phyloP scores from a whole-genome alignment of 1,284 basidiomycete genomes.

The Ganoderma meredithae region DNA sequence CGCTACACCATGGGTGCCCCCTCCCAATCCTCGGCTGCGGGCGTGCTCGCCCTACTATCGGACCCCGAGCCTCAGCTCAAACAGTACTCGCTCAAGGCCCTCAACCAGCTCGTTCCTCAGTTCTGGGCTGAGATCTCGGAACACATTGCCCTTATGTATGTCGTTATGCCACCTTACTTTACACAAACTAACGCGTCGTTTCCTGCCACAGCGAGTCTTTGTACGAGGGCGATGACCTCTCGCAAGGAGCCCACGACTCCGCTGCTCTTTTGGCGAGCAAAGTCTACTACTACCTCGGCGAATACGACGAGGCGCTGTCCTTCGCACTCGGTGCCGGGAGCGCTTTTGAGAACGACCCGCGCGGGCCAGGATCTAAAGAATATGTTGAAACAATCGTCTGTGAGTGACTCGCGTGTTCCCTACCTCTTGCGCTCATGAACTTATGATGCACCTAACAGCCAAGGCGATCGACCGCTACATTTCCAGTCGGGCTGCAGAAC shows the following conservation, averaged over 20 bases:
- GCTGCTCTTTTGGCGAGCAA: constrained; percentile 94
- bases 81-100: constrained; percentile 86
- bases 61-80: constrained; percentile 90
- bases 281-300: constrained; percentile 95
- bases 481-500: constrained; percentile 59
- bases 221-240: constrained; percentile 83
- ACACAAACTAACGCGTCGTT: constrained; percentile 30
- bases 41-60: constrained; percentile 87
- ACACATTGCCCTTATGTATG: constrained; percentile 88
- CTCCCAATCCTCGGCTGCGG: constrained; percentile 83
- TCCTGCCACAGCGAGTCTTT: constrained; percentile 76
- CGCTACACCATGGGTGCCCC: constrained; percentile 60
- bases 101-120: constrained; percentile 86
- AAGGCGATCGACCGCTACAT: constrained; percentile 96
- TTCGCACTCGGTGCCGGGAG: constrained; percentile 91
- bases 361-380: constrained; percentile 73
- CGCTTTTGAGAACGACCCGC: constrained; percentile 82
- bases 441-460: constrained; percentile 55
- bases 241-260: constrained; percentile 74
- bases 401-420: constrained; percentile 50
- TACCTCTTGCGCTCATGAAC: neutral
- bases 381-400: constrained; percentile 95
- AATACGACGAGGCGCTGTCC: constrained; percentile 91
- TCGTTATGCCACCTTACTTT: constrained; percentile 34
- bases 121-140: constrained; percentile 99